Base-by-base conservation (phyloP, 2,329 filamentous ascomycete genomes). In the Aureobasidium subglaciale region DNA sequence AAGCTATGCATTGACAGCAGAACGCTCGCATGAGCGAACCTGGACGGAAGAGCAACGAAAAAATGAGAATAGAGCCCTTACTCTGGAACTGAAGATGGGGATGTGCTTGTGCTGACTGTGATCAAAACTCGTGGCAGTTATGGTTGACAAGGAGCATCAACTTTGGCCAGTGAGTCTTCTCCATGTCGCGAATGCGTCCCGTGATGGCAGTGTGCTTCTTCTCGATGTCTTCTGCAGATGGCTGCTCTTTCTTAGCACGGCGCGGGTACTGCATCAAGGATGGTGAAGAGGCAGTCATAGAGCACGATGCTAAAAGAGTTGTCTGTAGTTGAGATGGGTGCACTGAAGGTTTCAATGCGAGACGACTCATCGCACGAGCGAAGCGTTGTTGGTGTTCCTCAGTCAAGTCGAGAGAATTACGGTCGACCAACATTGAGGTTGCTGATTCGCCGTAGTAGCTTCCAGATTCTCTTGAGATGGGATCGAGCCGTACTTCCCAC, bases 111-210 rank as follows among this genome's bases (percentile, higher is more conserved):
- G 5, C 9, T 45, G 8, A 9, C 7, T 1, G 5, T 8, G 9
- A 29, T 45, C 25, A 45, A 5, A 3, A 3, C 6, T 8, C 41
- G 24, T 15, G 20, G 13, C n/a, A 30, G 41, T 13, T 9, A 7
- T 29, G 27, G 7, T 30, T 29, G 48, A 38, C 48, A 1, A 53
- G 48, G 3, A 53, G 5, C 34, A 53, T 41, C 34, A 53, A 18
- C 35, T 53, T 53, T 4, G 48, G 48, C 48, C 48, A 53, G 5
- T 53, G 48, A 11, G 34, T 53, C 32, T 16, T 3, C 6, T 53
- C 48, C 6, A 53, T 13, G 5, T 15, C n/a, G 22, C 29, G 15
- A 24, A 53, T 53, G 1, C 48, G 35, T 22, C 18, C 16, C 11
- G 32, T 41, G 10, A 37, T 53, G 11, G 15, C 16, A 22, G 35